phyloP scores from a whole-genome alignment of 352 stramenopile genomes.

The Pythium oligandrum region DNA sequence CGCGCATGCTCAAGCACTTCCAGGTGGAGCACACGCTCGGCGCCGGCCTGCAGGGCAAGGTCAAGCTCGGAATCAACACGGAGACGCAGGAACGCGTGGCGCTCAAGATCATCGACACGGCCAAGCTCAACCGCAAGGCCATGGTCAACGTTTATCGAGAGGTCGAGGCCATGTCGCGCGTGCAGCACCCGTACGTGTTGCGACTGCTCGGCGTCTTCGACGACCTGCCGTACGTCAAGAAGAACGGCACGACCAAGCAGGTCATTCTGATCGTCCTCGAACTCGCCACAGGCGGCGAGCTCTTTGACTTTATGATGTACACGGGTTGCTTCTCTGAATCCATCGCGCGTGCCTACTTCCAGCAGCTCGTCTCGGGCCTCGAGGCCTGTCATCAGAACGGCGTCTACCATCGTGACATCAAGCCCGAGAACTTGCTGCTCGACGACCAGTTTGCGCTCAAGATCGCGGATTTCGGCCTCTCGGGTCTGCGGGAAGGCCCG shows the following conservation, averaged over 20 bases:
- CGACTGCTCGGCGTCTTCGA: conserved; percentile 71
- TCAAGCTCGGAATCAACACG: conserved; percentile 84
- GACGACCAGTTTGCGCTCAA: conserved; percentile 86
- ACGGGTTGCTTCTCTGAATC: conserved; percentile 86
- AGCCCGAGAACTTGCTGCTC: conserved; percentile 92
- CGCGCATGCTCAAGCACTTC: conserved; percentile 71
- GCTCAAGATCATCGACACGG: conserved; percentile 88
- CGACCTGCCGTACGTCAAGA: conserved; percentile 70
- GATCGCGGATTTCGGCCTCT: conserved; percentile 95
- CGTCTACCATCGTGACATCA: conserved; percentile 92
- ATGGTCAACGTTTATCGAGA: conserved; percentile 86
- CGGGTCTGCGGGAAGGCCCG: conserved; percentile 71
- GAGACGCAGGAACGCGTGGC: conserved; percentile 78
- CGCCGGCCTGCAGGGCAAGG: conserved; percentile 78
- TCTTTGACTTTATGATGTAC: conserved; percentile 94
- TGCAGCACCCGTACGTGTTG: conserved; percentile 81
- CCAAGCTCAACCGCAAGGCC: conserved; percentile 74
- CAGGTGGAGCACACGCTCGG: conserved; percentile 77
- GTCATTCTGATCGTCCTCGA: conserved; percentile 89
- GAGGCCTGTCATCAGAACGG: conserved; percentile 76
- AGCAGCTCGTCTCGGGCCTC: conserved; percentile 78
- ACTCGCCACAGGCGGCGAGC: conserved; percentile 80
- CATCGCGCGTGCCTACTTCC: conserved; percentile 85
- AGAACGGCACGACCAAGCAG: conserved; percentile 63
- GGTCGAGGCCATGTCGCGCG: conserved; percentile 86